A percentile compares a stretch with the other conserved stretches of the same genome.
Evolutionary conservation across 148 eudicot genomes (phyloP).

Genomic region (Camellia japonica): DNA sequence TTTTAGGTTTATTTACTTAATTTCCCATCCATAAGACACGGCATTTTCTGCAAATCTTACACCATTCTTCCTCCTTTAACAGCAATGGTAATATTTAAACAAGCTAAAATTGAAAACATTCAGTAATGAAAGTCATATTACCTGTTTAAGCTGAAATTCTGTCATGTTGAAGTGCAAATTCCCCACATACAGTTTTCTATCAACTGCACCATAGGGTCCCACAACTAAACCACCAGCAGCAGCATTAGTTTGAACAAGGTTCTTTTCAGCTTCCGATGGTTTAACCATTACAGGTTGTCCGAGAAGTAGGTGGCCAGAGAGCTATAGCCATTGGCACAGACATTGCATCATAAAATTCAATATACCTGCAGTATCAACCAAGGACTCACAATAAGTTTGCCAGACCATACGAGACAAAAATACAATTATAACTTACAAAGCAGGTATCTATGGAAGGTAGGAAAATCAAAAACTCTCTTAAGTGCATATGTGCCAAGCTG

Average conservation of each 20-base stretch:
- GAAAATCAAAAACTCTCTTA: constrained; percentile 26
- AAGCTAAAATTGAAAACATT: neutral
- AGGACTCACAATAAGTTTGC: constrained; percentile 19
- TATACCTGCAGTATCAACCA: constrained; percentile 61
- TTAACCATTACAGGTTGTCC: constrained; percentile 99
- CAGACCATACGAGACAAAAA: constrained; percentile 15
- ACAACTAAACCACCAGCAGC: constrained; percentile 59
- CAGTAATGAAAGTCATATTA: neutral
- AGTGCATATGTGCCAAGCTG: constrained; percentile 36
- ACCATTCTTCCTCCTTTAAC: neutral
- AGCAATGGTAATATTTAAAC: neutral
- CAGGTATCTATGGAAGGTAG: constrained; percentile 30
- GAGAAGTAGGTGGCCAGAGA: constrained; percentile 76
- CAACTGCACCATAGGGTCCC: constrained; percentile 92
- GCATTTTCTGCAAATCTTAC: neutral
- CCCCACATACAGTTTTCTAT: constrained; percentile 95
- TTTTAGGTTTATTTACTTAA: neutral
- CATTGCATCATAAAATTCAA: constrained; percentile 91
- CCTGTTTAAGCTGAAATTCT: constrained; percentile 70
- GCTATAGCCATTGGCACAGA: constrained; percentile 99
- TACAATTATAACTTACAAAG: constrained; percentile 32
- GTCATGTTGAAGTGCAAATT: constrained; percentile 97
- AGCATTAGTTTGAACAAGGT: constrained; percentile 89
- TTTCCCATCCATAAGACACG: neutral
- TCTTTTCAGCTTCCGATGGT: constrained; percentile 99